Evolutionary conservation across 805 yeast species (phyloP), one percentile per base, ranked within the genome.

Genomic region (Kodamaea nitidulidarum): DNA sequence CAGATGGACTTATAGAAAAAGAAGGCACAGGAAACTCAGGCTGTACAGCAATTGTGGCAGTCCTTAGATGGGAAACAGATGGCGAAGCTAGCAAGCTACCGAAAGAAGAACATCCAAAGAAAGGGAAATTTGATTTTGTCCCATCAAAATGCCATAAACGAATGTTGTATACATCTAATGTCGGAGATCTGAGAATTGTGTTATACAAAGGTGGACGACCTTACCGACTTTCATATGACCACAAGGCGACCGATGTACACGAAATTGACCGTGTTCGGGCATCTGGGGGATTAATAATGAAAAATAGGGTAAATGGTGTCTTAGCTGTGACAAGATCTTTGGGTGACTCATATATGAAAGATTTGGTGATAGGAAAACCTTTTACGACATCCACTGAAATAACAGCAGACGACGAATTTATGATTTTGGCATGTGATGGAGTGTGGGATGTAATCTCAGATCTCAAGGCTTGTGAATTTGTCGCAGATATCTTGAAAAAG

Each of bases 371-470:
- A 22, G 96, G 96, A 0, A 78, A 80, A 39, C 98, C 98, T 1
- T 91, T 83, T 55, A 91, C 98, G 0, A 87, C 98, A 0, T 78
- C 88, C 33, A 88, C 95, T 1, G 88, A 81, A 52, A 68, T 93
- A 21, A 71, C 71, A 16, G 61, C 60, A 1, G 68, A 65, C 8
- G 96, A 90, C 58, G 84, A 84, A 49, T 87, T 86, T 54, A 60
- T 91, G 53, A 88, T 91, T 36, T 65, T 91, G 43, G 98, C 97
- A 0, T 93, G 98, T 60, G 98, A 91, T 61, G 98, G 98, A 0
- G 65, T 91, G 8, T 91, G 98, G 98, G 98, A 91, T 59, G 97
- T 91, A 4, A 74, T 90, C 37, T 71, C 80, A 7, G 98, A 93
- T 56, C 84, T 78, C 47, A 76, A 77, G 40, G 98, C 98, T 0